These are phyloP conservation scores for Clarkia xantiana DNA, from an alignment of 345 rosid genomes.

Conservation along the genomic window DNA sequence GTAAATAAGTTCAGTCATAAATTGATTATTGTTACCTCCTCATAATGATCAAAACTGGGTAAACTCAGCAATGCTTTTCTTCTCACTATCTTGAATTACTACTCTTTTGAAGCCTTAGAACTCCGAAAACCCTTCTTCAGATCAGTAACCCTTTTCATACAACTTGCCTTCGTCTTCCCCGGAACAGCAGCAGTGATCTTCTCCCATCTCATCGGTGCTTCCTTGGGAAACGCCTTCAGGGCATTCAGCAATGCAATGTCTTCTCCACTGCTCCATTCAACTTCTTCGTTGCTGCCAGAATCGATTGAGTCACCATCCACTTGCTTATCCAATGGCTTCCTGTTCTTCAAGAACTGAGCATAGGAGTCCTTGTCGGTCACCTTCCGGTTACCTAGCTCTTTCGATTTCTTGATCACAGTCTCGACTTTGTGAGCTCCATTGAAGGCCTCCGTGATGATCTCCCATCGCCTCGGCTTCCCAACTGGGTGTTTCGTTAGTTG, in stretches of 20 bases:
- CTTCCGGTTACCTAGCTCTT: constrained; percentile 65
- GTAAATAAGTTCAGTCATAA: too few species aligned
- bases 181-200: constrained; percentile 83
- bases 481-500: constrained; percentile 68
- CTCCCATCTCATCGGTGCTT: constrained; percentile 84
- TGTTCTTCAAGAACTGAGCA: constrained; percentile 63
- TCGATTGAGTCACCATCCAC: constrained; percentile 9
- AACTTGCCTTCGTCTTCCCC: constrained; percentile 63
- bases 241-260: constrained; percentile 89
- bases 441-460: constrained; percentile 53
- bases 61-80: background rate
- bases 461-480: constrained; percentile 84
- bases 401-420: constrained; percentile 69
- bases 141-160: constrained; percentile 74
- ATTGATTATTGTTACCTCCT: too few species aligned
- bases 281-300: constrained; percentile 8
- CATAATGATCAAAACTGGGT: background rate
- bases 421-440: constrained; percentile 52
- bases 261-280: constrained; percentile 55
- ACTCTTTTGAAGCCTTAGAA: constrained; percentile 46
- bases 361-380: constrained; percentile 50
- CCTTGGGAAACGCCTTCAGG: constrained; percentile 68
- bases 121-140: constrained; percentile 66
- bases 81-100: constrained; percentile 10
- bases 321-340: constrained; percentile 52